Base-by-base conservation (phyloP, 2,329 filamentous ascomycete genomes). In the Sporothrix pseudoabietina region DNA sequence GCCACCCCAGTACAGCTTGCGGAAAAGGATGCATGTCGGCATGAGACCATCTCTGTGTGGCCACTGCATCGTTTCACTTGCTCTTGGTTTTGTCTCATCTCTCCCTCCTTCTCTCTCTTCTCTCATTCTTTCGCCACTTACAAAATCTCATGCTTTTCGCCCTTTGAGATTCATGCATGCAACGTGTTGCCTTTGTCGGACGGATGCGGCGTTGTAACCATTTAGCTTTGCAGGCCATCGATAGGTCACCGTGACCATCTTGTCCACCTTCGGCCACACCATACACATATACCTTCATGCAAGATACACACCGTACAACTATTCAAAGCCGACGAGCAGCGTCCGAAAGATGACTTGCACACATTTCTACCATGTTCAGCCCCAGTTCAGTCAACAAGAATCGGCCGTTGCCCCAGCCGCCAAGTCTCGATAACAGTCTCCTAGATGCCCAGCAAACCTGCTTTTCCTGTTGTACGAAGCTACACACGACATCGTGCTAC, bases 361-460 rank as follows among this genome's bases (percentile, higher is more conserved):
- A 12, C 14, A 16, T 12, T 19, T 19, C 14, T 4, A 49, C 44
- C 14, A 44, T 44, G 41, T 44, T 16, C n/a, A 12, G 22, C 12
- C 14, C 14, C 61, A 26, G 12, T 14, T 19, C 39, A 30, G n/a
- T 12, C 61, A 66, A 65, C 59, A 22, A 52, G 44, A 52, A 68
- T 14, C 30, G 26, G 65, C 44, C 65, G 65, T 68, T 68, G 30
- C 30, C 47, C 47, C 65, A 52, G n/a, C 14, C 26, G 22, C 65
- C 44, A 68, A 68, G 65, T 35, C 44, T 52, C 26, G 16, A 52
- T 68, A 52, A n/a, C 9, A 2, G 26, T 5, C 65, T n/a, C 26
- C 44, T 4, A 30, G 32, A 6, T n/a, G 61, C 35, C 26, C 16
- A 35, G 22, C 19, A 68, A 68, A 52, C 65, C 65, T 68, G 65